Evolutionary conservation across 352 stramenopile species (phyloP), one percentile per base, ranked within the genome.

Genomic region (Pythium coloratum): DNA sequence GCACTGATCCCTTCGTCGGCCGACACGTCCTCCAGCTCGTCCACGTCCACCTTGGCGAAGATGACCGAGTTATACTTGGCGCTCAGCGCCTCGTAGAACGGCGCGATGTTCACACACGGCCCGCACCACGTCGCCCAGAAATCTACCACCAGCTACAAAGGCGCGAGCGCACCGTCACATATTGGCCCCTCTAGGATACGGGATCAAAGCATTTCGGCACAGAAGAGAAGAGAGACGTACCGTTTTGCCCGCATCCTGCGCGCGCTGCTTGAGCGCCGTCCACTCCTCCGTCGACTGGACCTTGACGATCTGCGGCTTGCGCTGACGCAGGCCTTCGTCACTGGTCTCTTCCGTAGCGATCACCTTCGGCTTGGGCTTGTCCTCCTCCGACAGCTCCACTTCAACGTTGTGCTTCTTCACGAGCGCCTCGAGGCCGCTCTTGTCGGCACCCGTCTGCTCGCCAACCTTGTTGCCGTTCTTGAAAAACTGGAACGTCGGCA

Each of bases 401-500:
- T 93, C 82, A n/a, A 90, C 75, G 59, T 91, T 90, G 73, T 91
- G 76, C 60, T 90, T 86, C 72, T 89, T 78, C 33, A 95, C 80
- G n/a, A 70, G 69, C 33, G 65, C 51, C 62, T 94, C 82, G 9
- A 95, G 71, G 3, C 49, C 71, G 26, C 71, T 81, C 51, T 78
- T 82, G 69, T 97, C 83, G 10, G 94, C 94, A 9, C 94, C 94
- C 6, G 81, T 78, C 54, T 97, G 69, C 71, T 98, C 90, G 60
- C 97, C 88, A 33, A 94, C 89, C 75, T 94, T 97, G 33, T 71
- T 78, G 49, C 90, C 91, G 55, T 86, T 86, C 70, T 96, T 95
- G 73, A 90, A 98, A 69, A 98, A 94, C 64, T 98, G 90, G 76
- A 98, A 98, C n/a, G 95, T 98, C 7, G 95, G 95, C 93, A 98